phyloP scores from a whole-genome alignment of 2,329 filamentous ascomycete species.

The Penicillium sp. region DNA sequence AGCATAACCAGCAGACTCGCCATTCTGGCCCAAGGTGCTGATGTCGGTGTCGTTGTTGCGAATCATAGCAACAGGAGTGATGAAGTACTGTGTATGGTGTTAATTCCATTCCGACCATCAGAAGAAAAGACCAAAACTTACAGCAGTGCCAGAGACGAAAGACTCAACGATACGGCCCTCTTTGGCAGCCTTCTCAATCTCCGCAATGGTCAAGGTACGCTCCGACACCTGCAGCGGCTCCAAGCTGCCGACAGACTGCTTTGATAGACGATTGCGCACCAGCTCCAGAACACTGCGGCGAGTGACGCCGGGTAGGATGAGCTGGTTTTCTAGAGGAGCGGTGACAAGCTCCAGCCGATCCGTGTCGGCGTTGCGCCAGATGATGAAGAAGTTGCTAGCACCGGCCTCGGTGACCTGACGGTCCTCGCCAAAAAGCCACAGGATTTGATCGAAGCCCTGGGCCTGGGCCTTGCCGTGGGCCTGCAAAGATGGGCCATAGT shows the following conservation, averaged over 20 bases:
- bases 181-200: constrained; percentile 64
- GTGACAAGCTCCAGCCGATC: constrained; percentile 69
- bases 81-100: constrained; percentile 55
- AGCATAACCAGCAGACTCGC: constrained; percentile 31
- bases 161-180: constrained; percentile 78
- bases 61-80: constrained; percentile 63
- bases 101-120: constrained; percentile 4
- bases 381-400: constrained; percentile 84
- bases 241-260: constrained; percentile 39
- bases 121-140: constrained; percentile 43
- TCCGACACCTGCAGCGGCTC: constrained; percentile 80
- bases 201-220: constrained; percentile 73
- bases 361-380: constrained; percentile 59
- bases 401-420: constrained; percentile 83
- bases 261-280: constrained; percentile 56
- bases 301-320: constrained; percentile 88
- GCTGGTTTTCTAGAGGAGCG: constrained; percentile 71
- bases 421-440: constrained; percentile 84
- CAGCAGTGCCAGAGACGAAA: constrained; percentile 81
- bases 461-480: constrained; percentile 69
- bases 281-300: constrained; percentile 72
- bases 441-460: constrained; percentile 76
- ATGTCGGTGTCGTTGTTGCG: constrained; percentile 63
- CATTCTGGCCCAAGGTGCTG: constrained; percentile 41
- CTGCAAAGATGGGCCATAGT: constrained; percentile 80